Evolutionary conservation across 1,284 basidiomycete genomes (phyloP).

Genomic region (Naganishia liquefaciens): DNA sequence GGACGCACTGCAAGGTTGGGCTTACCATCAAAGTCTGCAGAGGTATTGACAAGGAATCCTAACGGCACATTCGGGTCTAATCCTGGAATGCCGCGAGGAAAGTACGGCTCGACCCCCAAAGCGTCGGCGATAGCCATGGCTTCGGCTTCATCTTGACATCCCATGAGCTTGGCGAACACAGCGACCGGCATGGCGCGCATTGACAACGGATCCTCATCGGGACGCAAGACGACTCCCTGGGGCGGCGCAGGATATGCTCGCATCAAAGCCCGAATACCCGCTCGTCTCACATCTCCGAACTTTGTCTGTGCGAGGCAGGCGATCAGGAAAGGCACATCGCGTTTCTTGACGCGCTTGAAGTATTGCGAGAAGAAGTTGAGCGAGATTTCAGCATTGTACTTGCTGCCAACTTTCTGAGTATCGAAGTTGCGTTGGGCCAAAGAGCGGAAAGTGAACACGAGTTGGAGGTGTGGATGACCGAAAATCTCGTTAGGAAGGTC

Average conservation of each 20-base stretch:
- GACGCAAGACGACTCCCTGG: constrained; percentile 43
- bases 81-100: constrained; percentile 31
- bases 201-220: constrained; percentile 42
- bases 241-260: constrained; percentile 55
- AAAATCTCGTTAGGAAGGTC: constrained; percentile 74
- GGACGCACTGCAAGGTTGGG: neutral
- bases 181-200: constrained; percentile 43
- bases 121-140: constrained; percentile 45
- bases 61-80: constrained; percentile 35
- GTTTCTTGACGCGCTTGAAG: constrained; percentile 55
- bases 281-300: constrained; percentile 58
- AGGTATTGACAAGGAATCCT: constrained; percentile 61
- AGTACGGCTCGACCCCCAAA: constrained; percentile 49
- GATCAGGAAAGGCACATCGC: constrained; percentile 56
- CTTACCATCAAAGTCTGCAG: constrained; percentile 62
- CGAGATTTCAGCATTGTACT: constrained; percentile 58
- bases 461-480: constrained; percentile 72
- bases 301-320: constrained; percentile 60
- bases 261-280: constrained; percentile 57
- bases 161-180: constrained; percentile 52
- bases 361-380: constrained; percentile 63
- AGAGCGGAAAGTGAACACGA: constrained; percentile 75
- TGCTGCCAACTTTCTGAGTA: constrained; percentile 56
- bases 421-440: constrained; percentile 78
- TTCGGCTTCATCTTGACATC: constrained; percentile 48